phyloP scores from a whole-genome alignment of 2,329 filamentous ascomycete species.

The Diplocarpon mali region DNA sequence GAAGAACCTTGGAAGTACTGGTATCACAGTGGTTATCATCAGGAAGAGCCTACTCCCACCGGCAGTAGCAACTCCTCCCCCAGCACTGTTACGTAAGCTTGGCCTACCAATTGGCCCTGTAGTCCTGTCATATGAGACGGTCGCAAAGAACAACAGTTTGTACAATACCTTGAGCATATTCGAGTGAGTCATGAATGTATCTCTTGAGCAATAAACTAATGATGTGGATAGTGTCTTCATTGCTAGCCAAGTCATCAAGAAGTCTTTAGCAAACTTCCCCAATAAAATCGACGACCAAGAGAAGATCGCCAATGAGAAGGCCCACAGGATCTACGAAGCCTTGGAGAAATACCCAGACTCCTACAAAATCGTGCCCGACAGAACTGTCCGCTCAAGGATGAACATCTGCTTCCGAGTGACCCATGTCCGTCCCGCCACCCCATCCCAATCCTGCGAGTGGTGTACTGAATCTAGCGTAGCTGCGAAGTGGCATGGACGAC shows the following conservation, averaged over 20 bases:
- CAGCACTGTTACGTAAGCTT: constrained; percentile 60
- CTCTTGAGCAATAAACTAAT: background rate
- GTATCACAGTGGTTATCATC: constrained; percentile 77
- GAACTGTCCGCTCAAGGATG: constrained; percentile 71
- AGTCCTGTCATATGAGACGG: constrained; percentile 71
- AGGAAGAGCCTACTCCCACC: constrained; percentile 71
- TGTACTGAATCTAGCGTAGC: constrained; percentile 10
- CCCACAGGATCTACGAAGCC: constrained; percentile 61
- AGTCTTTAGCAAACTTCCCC: constrained; percentile 53
- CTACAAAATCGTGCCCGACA: constrained; percentile 71
- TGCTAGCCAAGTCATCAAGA: constrained; percentile 77
- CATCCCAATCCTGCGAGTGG: background rate
- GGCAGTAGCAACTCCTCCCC: constrained; percentile 49
- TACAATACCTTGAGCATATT: constrained; percentile 97
- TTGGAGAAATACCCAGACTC: constrained; percentile 62
- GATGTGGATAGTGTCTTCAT: constrained; percentile 59
- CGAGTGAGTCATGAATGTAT: constrained; percentile 36
- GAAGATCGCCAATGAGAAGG: constrained; percentile 62
- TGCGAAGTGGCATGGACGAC: constrained; percentile 45
- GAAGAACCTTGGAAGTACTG: constrained; percentile 83
- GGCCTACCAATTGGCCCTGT: constrained; percentile 68
- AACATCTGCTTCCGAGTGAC: constrained; percentile 84
- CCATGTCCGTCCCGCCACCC: constrained; percentile 29
- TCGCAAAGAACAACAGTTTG: constrained; percentile 85
- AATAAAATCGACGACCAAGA: constrained; percentile 69